phyloP scores from a whole-genome alignment of 1,284 basidiomycete genomes.

The Irpex sp. region DNA sequence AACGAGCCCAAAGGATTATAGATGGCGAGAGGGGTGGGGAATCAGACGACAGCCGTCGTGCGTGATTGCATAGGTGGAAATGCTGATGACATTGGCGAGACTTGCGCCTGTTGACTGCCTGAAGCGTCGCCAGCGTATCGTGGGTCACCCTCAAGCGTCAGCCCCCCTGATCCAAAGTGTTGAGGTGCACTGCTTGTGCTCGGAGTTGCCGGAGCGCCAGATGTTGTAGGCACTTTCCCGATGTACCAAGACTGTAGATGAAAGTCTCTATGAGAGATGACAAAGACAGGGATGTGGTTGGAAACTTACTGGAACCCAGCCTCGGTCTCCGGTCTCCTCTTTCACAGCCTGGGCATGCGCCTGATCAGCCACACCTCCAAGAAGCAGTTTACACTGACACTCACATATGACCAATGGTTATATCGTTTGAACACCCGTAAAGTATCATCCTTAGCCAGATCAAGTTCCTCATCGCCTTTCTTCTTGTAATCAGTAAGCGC shows the following conservation, averaged over 20 bases:
- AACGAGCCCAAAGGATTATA: not conserved
- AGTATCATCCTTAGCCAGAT: slow-evolving; percentile 81
- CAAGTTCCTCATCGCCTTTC: slow-evolving; percentile 87
- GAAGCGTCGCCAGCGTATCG: slow-evolving; percentile 15
- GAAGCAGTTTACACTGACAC: slow-evolving; percentile 22
- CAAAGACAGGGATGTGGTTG: not conserved
- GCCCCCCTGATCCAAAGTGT: slow-evolving; percentile 16
- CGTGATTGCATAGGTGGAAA: slow-evolving; percentile 45
- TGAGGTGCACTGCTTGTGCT: slow-evolving; percentile 37
- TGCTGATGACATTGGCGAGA: slow-evolving; percentile 73
- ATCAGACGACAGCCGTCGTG: slow-evolving; percentile 21
- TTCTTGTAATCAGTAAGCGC: slow-evolving; percentile 94
- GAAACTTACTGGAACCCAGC: slow-evolving; percentile 79
- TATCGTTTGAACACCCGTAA: slow-evolving; percentile 96
- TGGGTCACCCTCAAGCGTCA: slow-evolving; percentile 20
- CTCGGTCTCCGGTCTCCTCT: slow-evolving; percentile 82
- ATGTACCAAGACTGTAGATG: slow-evolving; percentile 66
- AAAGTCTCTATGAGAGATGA: slow-evolving; percentile 1
- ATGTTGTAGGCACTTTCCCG: slow-evolving; percentile 57
- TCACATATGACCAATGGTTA: slow-evolving; percentile 92
- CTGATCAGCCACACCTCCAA: slow-evolving; percentile 7
- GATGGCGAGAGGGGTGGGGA: not conserved
- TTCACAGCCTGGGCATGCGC: slow-evolving; percentile 67
- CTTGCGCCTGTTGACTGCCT: slow-evolving; percentile 44
- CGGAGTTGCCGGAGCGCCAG: slow-evolving; percentile 54